These are phyloP conservation scores for Leccinum subtestaceum DNA, from an alignment of 768 basidiomycete species.

Conservation along the genomic window DNA sequence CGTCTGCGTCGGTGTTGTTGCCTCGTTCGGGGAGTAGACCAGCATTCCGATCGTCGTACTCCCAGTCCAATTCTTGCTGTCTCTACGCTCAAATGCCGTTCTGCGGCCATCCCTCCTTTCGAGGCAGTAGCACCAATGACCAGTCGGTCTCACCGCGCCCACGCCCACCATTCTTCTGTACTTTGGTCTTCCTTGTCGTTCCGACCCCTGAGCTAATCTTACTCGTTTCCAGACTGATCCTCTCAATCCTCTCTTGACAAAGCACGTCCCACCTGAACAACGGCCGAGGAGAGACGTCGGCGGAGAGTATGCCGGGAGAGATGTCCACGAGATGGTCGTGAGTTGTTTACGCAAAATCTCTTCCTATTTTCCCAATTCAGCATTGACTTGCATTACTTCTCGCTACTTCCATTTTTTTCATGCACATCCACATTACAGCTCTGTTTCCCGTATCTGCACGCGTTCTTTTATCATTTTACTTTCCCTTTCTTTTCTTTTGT, in stretches of 20 bases:
- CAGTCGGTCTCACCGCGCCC: background rate
- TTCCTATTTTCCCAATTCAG: conserved; percentile 6
- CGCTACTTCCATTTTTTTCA: conserved; percentile 7
- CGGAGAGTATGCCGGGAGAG: conserved; percentile 70
- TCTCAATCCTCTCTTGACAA: conserved; percentile 73
- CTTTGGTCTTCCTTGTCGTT: background rate
- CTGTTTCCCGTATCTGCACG: conserved; percentile 21
- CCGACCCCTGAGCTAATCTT: conserved; percentile 5
- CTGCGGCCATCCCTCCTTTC: background rate
- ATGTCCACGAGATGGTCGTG: conserved; percentile 80
- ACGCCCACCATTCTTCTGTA: conserved; percentile 3
- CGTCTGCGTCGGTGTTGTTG: conserved; percentile 37
- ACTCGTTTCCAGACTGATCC: conserved; percentile 64
- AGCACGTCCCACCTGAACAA: conserved; percentile 79
- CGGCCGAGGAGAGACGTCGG: conserved; percentile 69
- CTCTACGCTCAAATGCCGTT: conserved; percentile 4
- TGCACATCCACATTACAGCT: conserved; percentile 16
- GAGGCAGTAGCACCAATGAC: conserved; percentile 7
- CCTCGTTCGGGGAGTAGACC: conserved; percentile 1
- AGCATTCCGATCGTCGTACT: background rate
- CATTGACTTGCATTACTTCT: conserved; percentile 7
- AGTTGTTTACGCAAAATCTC: conserved; percentile 34
- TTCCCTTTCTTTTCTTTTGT: conserved; percentile 16
- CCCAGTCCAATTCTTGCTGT: background rate
- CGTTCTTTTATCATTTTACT: conserved; percentile 21